phyloP scores from a whole-genome alignment of 768 basidiomycete genomes.

The Tricholoma bakamatsutake region DNA sequence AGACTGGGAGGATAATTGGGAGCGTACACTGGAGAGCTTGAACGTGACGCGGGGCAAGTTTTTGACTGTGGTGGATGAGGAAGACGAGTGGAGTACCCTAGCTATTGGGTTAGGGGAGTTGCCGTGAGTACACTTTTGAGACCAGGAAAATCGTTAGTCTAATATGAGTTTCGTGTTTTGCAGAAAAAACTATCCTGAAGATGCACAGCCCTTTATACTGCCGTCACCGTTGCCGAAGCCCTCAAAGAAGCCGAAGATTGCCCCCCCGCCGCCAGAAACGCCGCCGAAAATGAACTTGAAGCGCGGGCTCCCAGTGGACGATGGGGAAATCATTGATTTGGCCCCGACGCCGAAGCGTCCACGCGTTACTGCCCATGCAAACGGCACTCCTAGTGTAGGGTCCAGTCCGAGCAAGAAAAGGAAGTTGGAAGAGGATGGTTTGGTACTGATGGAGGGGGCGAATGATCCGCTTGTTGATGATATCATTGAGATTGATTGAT shows the following conservation, averaged over 20 bases:
- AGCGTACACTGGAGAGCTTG: conserved; percentile 74
- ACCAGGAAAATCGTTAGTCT: neutral
- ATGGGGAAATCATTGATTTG: conserved; percentile 47
- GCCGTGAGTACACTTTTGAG: conserved; percentile 49
- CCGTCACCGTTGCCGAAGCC: conserved; percentile 62
- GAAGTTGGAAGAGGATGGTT: conserved; percentile 66
- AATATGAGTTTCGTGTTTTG: conserved; percentile 2
- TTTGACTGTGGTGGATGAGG: conserved; percentile 84
- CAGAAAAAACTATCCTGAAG: conserved; percentile 52
- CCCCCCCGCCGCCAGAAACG: conserved; percentile 33
- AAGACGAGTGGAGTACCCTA: conserved; percentile 68
- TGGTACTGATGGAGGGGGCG: conserved; percentile 58
- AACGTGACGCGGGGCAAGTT: conserved; percentile 82
- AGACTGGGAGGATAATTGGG: conserved; percentile 88
- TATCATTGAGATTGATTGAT: conserved; percentile 52
- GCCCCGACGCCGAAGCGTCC: conserved; percentile 53
- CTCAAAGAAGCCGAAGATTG: conserved; percentile 33
- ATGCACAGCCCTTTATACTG: conserved; percentile 52
- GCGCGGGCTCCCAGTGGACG: conserved; percentile 51
- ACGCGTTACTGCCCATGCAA: conserved; percentile 20
- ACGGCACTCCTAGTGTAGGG: conserved; percentile 7
- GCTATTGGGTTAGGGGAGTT: conserved; percentile 61
- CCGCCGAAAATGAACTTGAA: conserved; percentile 42
- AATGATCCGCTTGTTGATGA: conserved; percentile 52
- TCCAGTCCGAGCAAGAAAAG: conserved; percentile 60